Evolutionary conservation across 257 asterid genomes (phyloP).

Genomic region (Echites panduratus): DNA sequence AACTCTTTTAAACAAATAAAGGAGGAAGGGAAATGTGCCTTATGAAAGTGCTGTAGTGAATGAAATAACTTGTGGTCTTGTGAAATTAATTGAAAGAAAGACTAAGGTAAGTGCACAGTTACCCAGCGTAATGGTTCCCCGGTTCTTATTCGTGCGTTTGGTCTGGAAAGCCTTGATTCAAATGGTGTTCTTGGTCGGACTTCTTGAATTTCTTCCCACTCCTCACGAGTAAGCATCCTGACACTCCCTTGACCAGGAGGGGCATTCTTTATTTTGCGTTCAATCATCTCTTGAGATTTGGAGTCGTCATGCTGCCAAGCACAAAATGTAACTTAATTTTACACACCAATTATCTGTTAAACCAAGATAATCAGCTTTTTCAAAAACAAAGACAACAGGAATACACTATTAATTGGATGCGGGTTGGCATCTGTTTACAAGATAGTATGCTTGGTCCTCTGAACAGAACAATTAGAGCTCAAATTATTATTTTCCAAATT

Average conservation of each 20-base stretch:
- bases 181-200: slow-evolving; percentile 80
- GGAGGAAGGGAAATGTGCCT: background rate
- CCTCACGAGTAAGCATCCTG: slow-evolving; percentile 86
- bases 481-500: background rate
- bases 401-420: background rate
- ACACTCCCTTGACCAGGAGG: slow-evolving; percentile 90
- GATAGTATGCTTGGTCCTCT: background rate
- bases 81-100: background rate
- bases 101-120: slow-evolving; percentile 5
- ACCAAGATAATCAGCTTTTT: background rate
- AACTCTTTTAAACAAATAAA: slow-evolving; percentile 9
- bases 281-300: slow-evolving; percentile 63
- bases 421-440: background rate
- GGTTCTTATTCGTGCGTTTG: slow-evolving; percentile 41
- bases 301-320: slow-evolving; percentile 66
- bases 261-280: slow-evolving; percentile 65
- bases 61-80: background rate
- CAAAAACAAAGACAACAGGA: background rate
- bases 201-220: slow-evolving; percentile 79
- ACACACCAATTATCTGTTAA: background rate
- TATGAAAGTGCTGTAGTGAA: background rate
- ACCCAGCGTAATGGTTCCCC: slow-evolving; percentile 31
- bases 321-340: slow-evolving; percentile 4
- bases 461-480: background rate
- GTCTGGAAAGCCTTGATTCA: slow-evolving; percentile 79